A percentile compares a stretch with the other conserved stretches of the same genome.
These are phyloP conservation scores for Fusarium neocosmosporiellum DNA, from an alignment of 2,329 filamentous ascomycete genomes.

Conservation along the genomic window DNA sequence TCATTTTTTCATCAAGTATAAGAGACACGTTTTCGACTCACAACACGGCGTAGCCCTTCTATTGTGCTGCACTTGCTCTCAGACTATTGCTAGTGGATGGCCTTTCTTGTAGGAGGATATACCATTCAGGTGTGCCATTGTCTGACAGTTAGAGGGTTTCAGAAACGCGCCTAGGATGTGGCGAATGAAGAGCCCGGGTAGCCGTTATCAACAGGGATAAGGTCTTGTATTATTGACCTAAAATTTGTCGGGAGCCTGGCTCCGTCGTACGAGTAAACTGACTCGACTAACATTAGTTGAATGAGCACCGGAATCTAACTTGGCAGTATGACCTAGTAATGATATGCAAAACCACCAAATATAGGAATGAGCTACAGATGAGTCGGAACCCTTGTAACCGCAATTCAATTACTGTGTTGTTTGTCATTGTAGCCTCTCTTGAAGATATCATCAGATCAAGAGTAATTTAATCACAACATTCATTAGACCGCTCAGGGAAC, in stretches of 20 bases:
- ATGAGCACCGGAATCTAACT: neutral
- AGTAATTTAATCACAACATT: neutral
- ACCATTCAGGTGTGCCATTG: no score
- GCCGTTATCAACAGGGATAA: no score
- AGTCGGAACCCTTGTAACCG: no score
- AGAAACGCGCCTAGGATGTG: no score
- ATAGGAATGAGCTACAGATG: neutral
- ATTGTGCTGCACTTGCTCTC: neutral
- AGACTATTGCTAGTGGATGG: no score
- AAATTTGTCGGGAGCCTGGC: neutral
- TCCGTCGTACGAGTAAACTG: conserved; percentile 38
- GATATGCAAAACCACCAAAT: neutral
- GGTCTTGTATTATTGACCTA: neutral
- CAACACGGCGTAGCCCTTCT: neutral
- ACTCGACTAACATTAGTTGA: neutral
- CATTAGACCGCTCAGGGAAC: neutral
- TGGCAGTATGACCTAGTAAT: neutral
- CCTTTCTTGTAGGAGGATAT: no score
- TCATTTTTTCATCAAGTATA: neutral
- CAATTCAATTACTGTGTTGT: neutral
- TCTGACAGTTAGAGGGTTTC: no score
- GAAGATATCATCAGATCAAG: neutral
- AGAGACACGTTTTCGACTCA: neutral
- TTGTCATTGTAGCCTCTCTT: neutral
- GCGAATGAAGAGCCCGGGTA: no score